phyloP scores from a whole-genome alignment of 2,329 filamentous ascomycete genomes.

The Ascochyta lentis region DNA sequence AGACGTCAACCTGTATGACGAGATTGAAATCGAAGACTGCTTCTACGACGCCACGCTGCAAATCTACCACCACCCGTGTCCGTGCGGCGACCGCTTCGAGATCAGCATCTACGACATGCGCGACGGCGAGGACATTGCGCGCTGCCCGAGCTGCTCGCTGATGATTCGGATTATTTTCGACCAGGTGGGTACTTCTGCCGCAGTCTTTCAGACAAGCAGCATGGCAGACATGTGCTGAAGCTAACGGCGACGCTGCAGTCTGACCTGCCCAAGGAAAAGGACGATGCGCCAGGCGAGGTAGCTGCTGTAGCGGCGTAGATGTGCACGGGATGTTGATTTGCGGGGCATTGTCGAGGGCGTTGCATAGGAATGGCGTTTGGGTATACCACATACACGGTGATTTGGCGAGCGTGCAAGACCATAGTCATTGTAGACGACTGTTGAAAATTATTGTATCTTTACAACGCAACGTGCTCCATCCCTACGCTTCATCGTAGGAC shows the following conservation, averaged over 20 bases:
- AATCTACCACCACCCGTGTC: slow-evolving; percentile 95
- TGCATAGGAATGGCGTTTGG: slow-evolving; percentile 29
- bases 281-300: slow-evolving; percentile 30
- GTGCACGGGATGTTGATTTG: background rate
- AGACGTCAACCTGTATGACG: slow-evolving; percentile 80
- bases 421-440: background rate
- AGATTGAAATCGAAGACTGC: slow-evolving; percentile 94
- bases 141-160: slow-evolving; percentile 95
- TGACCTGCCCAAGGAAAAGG: slow-evolving; percentile 40
- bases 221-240: no score
- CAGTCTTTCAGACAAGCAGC: no score
- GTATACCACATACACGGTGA: background rate
- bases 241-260: slow-evolving; percentile 25
- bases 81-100: slow-evolving; percentile 96
- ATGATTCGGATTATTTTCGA: slow-evolving; percentile 98
- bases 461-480: background rate
- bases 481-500: no score
- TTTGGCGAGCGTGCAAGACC: background rate
- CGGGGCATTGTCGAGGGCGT: slow-evolving; percentile 8
- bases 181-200: slow-evolving; percentile 56
- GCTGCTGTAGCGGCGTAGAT: slow-evolving; percentile 38
- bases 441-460: slow-evolving; percentile 1
- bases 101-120: slow-evolving; percentile 83
- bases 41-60: slow-evolving; percentile 93
- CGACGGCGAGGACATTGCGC: slow-evolving; percentile 92